These are phyloP conservation scores for Colletotrichum incanum DNA, from an alignment of 2,329 filamentous ascomycete genomes.

Conservation along the genomic window DNA sequence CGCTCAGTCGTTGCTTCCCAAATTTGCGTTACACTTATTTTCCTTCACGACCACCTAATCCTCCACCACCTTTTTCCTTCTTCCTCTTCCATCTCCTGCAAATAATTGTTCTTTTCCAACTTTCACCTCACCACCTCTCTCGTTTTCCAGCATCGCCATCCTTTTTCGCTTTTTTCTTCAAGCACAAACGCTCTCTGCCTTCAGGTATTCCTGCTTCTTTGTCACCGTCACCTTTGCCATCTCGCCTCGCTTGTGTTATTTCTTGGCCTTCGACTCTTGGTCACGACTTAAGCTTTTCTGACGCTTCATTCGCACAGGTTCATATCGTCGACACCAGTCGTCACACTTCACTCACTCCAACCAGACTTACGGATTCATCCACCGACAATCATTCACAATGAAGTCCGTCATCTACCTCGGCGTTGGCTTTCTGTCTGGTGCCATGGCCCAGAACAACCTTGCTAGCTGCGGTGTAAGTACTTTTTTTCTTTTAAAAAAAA, in stretches of 20 bases:
- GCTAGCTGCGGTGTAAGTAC: constrained; percentile 69
- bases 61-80: constrained; percentile 14
- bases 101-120: constrained; percentile 16
- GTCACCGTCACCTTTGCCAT: background rate
- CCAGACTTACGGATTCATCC: constrained; percentile 16
- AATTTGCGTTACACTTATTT: constrained; percentile 30
- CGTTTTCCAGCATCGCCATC: background rate
- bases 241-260: background rate
- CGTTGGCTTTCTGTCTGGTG: constrained; percentile 56
- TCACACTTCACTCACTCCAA: constrained; percentile 19
- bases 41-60: constrained; percentile 11
- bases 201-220: constrained; percentile 19
- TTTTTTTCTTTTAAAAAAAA: background rate
- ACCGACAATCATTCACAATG: constrained; percentile 34
- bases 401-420: constrained; percentile 35
- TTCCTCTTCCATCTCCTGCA: background rate
- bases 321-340: constrained; percentile 10
- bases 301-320: constrained; percentile 14
- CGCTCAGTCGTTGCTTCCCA: constrained; percentile 29
- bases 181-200: constrained; percentile 11
- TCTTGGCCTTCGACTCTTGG: background rate
- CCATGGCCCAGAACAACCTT: constrained; percentile 55
- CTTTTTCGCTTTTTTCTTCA: background rate
- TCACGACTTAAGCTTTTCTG: background rate
- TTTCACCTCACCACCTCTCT: constrained; percentile 11